A percentile compares a stretch with the other conserved stretches of the same genome.
Conservation (phyloP, 176 grass and related monocot genomes). For the Raddia guianensis region DNA sequence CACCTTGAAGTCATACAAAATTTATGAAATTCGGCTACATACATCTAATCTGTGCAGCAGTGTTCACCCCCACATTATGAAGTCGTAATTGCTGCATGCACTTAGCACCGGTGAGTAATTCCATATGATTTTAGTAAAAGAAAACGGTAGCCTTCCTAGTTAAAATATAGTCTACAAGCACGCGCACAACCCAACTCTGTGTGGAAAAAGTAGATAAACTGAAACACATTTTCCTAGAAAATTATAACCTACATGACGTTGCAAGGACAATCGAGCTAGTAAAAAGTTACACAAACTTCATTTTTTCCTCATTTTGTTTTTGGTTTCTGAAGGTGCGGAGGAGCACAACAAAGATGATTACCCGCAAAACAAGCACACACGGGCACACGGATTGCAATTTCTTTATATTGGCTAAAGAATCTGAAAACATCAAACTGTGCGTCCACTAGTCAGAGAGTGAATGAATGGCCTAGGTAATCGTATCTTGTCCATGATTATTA, state of each 20-base stretch:
- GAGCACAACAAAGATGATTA: conserved; percentile 22
- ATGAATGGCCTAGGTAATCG: conserved; percentile 25
- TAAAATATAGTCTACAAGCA: background rate
- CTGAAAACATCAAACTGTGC: conserved; percentile 13
- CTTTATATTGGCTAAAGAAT: background rate
- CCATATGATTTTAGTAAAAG: background rate
- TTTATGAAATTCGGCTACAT: background rate
- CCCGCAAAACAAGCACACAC: conserved; percentile 11
- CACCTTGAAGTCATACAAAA: no score
- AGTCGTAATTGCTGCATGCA: background rate
- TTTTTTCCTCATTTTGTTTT: background rate
- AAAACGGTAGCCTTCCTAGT: background rate
- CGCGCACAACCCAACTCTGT: background rate
- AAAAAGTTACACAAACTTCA: background rate
- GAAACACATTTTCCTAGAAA: background rate
- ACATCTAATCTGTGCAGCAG: background rate
- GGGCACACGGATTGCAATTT: conserved; percentile 1
- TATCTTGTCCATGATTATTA: conserved; percentile 20
- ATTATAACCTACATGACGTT: background rate
- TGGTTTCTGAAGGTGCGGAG: background rate
- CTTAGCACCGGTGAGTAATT: background rate
- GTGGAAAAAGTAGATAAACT: background rate
- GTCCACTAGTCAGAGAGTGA: conserved; percentile 25
- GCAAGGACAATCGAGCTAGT: background rate
- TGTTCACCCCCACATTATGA: background rate